These are phyloP conservation scores for Ceratocystiopsis brevicomis DNA, from an alignment of 2,329 filamentous ascomycete genomes.

Conservation along the genomic window DNA sequence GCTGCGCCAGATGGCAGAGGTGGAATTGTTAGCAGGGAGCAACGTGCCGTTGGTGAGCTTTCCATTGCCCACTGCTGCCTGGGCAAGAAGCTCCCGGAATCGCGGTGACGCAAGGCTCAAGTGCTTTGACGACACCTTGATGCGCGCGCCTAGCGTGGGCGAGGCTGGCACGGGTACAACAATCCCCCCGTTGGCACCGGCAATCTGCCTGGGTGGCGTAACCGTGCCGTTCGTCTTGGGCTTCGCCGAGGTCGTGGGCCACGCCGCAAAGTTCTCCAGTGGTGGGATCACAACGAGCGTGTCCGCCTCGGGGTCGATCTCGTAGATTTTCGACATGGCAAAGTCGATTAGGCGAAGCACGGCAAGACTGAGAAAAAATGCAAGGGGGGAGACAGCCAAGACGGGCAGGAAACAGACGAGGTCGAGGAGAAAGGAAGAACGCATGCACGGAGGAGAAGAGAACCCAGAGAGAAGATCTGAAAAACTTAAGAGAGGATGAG, in stretches of 20 bases:
- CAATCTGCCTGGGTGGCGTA: no score
- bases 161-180: background rate
- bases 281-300: conserved; percentile 15
- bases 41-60: background rate
- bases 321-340: conserved; percentile 16
- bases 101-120: conserved; percentile 17
- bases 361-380: background rate
- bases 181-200: background rate
- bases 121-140: conserved; percentile 20
- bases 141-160: conserved; percentile 10
- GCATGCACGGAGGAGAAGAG: background rate
- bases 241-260: conserved; percentile 2
- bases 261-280: conserved; percentile 10
- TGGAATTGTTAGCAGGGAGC: no score
- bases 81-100: conserved; percentile 10
- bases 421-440: background rate
- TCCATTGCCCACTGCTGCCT: background rate
- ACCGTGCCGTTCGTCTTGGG: conserved; percentile 2
- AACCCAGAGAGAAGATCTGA: background rate
- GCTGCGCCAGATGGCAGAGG: background rate
- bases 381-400: background rate
- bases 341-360: background rate
- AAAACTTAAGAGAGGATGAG: background rate
- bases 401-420: background rate
- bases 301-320: conserved; percentile 18